phyloP scores from a whole-genome alignment of 129 eudicot genomes.

The Rutidosis leptorrhynchoides region DNA sequence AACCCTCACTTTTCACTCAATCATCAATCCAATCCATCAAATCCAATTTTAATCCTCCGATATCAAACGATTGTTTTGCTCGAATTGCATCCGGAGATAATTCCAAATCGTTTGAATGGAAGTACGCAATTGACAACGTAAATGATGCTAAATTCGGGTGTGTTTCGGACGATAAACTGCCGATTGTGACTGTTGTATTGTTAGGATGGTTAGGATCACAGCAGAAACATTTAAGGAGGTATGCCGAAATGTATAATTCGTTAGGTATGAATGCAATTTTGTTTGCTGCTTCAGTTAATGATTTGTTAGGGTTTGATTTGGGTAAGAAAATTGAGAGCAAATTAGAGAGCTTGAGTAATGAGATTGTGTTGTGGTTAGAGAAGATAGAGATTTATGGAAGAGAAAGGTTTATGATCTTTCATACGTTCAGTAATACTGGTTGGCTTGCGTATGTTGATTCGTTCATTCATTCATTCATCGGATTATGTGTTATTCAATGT shows the following conservation, averaged over 20 bases:
- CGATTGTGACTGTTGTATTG: conserved; percentile 63
- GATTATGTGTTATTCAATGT: not conserved
- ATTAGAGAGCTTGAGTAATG: conserved; percentile 40
- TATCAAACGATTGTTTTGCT: conserved; percentile 28
- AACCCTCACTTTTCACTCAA: conserved; percentile 28
- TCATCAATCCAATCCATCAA: conserved; percentile 25
- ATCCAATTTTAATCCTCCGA: not conserved
- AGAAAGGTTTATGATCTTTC: conserved; percentile 69
- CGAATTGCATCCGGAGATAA: conserved; percentile 31
- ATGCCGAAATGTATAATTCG: conserved; percentile 63
- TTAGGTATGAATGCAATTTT: conserved; percentile 62
- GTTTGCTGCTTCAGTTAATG: conserved; percentile 47
- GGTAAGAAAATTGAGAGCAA: conserved; percentile 59
- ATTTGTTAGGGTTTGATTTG: conserved; percentile 69
- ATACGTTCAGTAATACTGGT: conserved; percentile 92
- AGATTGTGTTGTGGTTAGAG: conserved; percentile 60
- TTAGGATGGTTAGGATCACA: conserved; percentile 86
- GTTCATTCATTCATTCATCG: not conserved
- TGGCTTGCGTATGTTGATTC: conserved; percentile 88
- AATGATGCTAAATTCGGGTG: conserved; percentile 3
- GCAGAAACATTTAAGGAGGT: conserved; percentile 75
- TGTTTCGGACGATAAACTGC: conserved; percentile 21
- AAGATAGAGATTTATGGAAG: conserved; percentile 48
- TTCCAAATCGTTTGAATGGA: conserved; percentile 38
- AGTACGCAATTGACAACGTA: conserved; percentile 17